Evolutionary conservation across 1,284 basidiomycete species (phyloP).

Genomic region (Sanghuangporus sanghuang): DNA sequence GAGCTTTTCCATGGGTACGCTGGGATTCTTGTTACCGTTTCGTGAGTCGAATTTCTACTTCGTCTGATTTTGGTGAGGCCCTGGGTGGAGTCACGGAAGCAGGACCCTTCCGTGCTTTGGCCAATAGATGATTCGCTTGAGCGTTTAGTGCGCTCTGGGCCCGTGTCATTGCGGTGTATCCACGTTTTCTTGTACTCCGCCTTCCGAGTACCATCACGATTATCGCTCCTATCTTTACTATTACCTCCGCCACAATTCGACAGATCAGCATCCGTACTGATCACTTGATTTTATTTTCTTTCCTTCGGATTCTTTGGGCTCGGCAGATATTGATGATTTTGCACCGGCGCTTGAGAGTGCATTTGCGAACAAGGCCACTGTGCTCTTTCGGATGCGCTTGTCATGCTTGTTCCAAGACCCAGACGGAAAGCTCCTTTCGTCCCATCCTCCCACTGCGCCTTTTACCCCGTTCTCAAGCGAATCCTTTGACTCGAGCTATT

Average conservation of each 20-base stretch:
- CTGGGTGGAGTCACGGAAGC: too few relatives aligned
- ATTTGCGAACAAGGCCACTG: slow-evolving; percentile 67
- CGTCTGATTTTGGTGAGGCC: not conserved
- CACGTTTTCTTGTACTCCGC: not conserved
- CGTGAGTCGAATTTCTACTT: slow-evolving; percentile 49
- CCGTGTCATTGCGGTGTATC: not conserved
- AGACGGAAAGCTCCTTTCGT: slow-evolving; percentile 49
- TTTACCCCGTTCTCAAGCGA: not conserved
- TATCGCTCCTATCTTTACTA: not conserved
- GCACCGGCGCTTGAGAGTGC: slow-evolving; percentile 74
- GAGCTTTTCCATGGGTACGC: slow-evolving; percentile 93
- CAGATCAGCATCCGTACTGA: not conserved
- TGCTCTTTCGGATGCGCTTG: slow-evolving; percentile 85
- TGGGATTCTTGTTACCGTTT: slow-evolving; percentile 93
- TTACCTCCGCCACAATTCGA: not conserved
- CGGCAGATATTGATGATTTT: slow-evolving; percentile 75
- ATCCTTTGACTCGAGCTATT: not conserved
- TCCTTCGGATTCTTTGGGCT: too few relatives aligned
- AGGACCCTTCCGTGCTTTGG: too few relatives aligned
- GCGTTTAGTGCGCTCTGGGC: too few relatives aligned
- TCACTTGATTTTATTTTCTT: not conserved
- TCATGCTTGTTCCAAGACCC: slow-evolving; percentile 73
- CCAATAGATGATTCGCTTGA: too few relatives aligned
- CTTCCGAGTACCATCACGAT: not conserved
- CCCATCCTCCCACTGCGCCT: not conserved